Evolutionary conservation across 164 flowering plant species (phyloP), one percentile per base, ranked within the genome.

Genomic region (Piper betle): DNA sequence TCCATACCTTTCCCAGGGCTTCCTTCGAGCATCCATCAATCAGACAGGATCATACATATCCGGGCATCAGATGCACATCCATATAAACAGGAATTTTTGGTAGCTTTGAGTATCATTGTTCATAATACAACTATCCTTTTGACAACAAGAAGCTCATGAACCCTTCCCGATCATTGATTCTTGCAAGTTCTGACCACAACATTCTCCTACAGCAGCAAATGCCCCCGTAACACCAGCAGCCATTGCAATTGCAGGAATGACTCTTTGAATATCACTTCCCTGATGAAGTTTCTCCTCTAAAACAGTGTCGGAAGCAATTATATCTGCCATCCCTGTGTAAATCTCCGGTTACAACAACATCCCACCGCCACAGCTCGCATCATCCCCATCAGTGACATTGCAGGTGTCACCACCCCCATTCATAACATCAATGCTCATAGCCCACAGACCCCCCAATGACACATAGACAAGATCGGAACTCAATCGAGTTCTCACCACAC

Each of bases 181-280:
- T n/a, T 53, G 11, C 18, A 19, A 62, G 65, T 18, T 62, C 65
- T 18, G 38, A 37, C 65, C 65, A 62, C 39, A 62, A 37, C 65
- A 38, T 38, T 46, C 33, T 39, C 58, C 65, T 62, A 40, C 66
- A 56, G 60, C 59, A 19, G 39, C 46, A 10, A 64, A 10, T 57
- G 59, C 53, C 33, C 66, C 66, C 15, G 42, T 43, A 55, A 33
- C 40, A n/a, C 66, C 66, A 19, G 60, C 60, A 25, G 16, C 60
- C 53, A 64, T 55, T 41, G 66, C 60, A 20, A 64, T 43, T 41
- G 52, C 66, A 41, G 66, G 66, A 20, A 64, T 64, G 13, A 54
- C 66, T 42, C 53, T 52, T 41, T 55, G 60, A 20, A 64, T 39
- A 20, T 56, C 66, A 55, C 40, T 18, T 33, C 33, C 39, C 55